Evolutionary conservation across 2,329 filamentous ascomycete genomes (phyloP), one percentile per base, ranked within the genome.

Genomic region (Aspergillus fumigatus): DNA sequence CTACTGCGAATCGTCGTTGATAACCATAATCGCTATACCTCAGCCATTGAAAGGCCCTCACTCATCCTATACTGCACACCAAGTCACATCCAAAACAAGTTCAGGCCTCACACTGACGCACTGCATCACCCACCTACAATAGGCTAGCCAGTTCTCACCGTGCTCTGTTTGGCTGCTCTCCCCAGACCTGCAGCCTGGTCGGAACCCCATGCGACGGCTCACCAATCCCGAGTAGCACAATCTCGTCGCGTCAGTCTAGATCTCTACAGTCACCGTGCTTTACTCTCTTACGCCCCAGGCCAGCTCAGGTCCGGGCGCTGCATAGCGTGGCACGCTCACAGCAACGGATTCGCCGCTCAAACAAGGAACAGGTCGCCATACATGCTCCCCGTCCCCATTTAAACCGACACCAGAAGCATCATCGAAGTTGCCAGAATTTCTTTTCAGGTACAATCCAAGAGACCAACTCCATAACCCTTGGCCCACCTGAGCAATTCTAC

Each of bases 81-180:
- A 47, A 47, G 43, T 47, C 19, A 23, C 19, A 47, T 6, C 11
- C 43, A 4, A 47, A 25, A 23, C 43, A 8, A 23, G 43, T 47
- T 47, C 43, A 47, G 43, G 21, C 21, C 43, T 45, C n/a, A 45
- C 3, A 19, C 41, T 17, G 21, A 45, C 41, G 21, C 41, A 21
- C 19, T 21, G n/a, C 19, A 45, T 23, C 19, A 23, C n/a, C n/a
- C 3, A 2, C 23, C 41, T 19, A 47, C 14, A 47, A 26, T 26
- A 47, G 21, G 43, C 21, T 47, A 47, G 21, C 41, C 41, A 23
- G n/a, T 11, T 21, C 19, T 23, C 43, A 17, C 45, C 35, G 32
- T 19, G 7, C 23, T 49, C n/a, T 60, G 57, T 57, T 55, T 62
- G 55, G 58, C 50, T 55, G 51, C 26, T 11, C 11, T 26, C 14